Evolutionary conservation across 345 rosid species (phyloP).

Genomic region (Murraya koenigii): DNA sequence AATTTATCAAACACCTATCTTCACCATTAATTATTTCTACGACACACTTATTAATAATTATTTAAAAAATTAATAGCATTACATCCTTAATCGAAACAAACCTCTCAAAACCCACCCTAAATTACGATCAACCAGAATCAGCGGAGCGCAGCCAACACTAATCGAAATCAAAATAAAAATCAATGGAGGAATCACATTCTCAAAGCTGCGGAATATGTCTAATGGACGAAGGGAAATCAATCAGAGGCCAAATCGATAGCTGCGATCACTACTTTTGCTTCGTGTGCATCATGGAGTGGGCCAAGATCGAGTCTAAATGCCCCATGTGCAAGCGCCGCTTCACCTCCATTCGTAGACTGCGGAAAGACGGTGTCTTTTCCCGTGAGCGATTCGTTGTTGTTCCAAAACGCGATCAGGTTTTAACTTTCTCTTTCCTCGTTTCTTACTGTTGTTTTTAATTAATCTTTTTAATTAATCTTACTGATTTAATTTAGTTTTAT

Average conservation of each 20-base stretch:
- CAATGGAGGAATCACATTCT: slow-evolving; percentile 2
- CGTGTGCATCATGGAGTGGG: slow-evolving; percentile 67
- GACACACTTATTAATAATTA: too few species aligned
- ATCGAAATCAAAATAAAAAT: background rate
- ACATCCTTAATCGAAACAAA: slow-evolving; percentile 18
- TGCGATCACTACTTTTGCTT: slow-evolving; percentile 68
- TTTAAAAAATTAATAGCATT: too few species aligned
- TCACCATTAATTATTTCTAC: too few species aligned
- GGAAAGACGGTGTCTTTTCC: slow-evolving; percentile 35
- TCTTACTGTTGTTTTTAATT: background rate
- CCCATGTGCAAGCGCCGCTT: slow-evolving; percentile 61
- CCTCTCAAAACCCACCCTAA: slow-evolving; percentile 19
- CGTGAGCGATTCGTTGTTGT: slow-evolving; percentile 35
- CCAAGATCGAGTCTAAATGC: slow-evolving; percentile 57
- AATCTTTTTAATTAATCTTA: background rate
- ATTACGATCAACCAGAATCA: background rate
- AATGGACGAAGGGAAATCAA: slow-evolving; percentile 33
- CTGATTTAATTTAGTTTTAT: background rate
- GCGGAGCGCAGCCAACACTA: background rate
- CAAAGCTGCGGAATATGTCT: slow-evolving; percentile 52
- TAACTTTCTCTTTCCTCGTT: background rate
- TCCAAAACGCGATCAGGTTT: slow-evolving; percentile 55
- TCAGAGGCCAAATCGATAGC: slow-evolving; percentile 54
- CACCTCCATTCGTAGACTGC: slow-evolving; percentile 39
- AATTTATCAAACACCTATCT: too few species aligned